Evolutionary conservation across 441 rosid species (phyloP).

Genomic region (Pelargonium myrrhifolium): DNA sequence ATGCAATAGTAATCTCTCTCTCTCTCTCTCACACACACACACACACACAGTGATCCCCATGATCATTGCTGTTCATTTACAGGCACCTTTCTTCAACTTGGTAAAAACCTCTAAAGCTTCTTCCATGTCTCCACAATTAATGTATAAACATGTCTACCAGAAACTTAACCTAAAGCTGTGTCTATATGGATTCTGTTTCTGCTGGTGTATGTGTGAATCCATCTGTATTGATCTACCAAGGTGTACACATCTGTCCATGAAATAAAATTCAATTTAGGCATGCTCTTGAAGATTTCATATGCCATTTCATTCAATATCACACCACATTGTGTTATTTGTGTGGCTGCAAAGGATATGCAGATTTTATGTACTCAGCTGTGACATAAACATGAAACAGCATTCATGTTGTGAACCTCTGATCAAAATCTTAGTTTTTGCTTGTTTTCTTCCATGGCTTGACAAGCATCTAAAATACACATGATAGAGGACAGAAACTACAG

Average conservation of each 20-base stretch:
- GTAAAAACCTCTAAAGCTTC: slow-evolving; percentile 32
- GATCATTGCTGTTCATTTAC: too few species aligned
- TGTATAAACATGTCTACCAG: slow-evolving; percentile 51
- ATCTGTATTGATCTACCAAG: slow-evolving; percentile 65
- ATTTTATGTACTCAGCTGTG: slow-evolving; percentile 20
- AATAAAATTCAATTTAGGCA: slow-evolving; percentile 34
- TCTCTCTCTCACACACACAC: slow-evolving; percentile 30
- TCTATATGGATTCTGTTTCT: slow-evolving; percentile 23
- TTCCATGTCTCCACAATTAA: slow-evolving; percentile 46
- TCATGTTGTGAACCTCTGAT: slow-evolving; percentile 29
- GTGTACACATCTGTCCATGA: slow-evolving; percentile 54
- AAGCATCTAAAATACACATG: too few species aligned
- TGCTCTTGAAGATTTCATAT: slow-evolving; percentile 25
- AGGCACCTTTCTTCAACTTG: too few species aligned
- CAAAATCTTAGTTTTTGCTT: slow-evolving; percentile 39
- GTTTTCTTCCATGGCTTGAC: slow-evolving; percentile 29
- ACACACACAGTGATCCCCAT: too few species aligned
- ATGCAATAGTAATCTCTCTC: slow-evolving; percentile 6
- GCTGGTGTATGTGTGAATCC: slow-evolving; percentile 40
- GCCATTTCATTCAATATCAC: slow-evolving; percentile 32
- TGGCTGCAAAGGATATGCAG: slow-evolving; percentile 41
- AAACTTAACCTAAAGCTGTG: slow-evolving; percentile 33
- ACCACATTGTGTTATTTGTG: slow-evolving; percentile 37
- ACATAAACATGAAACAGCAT: slow-evolving; percentile 43
- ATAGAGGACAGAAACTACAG: too few species aligned